Base-by-base conservation (phyloP, 169 alveolate species). In the Besnoitia besnoiti region DNA sequence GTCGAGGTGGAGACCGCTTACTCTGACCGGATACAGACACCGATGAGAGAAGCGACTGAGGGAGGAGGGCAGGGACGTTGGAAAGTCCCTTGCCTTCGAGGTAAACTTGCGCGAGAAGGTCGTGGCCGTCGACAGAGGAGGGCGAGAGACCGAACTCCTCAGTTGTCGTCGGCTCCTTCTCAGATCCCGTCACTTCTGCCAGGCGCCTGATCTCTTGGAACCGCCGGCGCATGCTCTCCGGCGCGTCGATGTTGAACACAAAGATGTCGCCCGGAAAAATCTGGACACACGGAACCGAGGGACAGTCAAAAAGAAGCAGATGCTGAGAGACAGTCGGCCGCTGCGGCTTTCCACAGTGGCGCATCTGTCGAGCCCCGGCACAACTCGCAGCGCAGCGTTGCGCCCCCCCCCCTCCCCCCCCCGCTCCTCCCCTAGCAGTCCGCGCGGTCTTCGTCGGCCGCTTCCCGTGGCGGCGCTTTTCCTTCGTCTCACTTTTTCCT, bases 251-350 rank as follows among this genome's bases (percentile, higher is more conserved):
- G 80, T 35, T 67, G 80, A 67, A 67, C 80, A 67, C 80, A 24
- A 67, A 67, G 42, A 67, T 67, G 80, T 67, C 80, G 2, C 80
- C 80, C 80, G 80, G 80, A 42, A 33, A 67, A 35, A 67, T 35
- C 80, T 67, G 80, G 24, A 61, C 21, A 27, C 33, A 46, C 37
- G 90, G 47, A 10, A 50, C 90, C 33, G 47, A 19, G 62, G 62
- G 62, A 19, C 62, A 10, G 62, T 10, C 10, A 50, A 50, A 50
- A 19, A 50, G 30, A 50, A 19, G 19, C 62, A 50, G 30, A 50
- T 19, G 62, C 62, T 14, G 62, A 50, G 62, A 19, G 30, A 19
- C 62, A 50, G 62, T 50, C 19, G 62, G n/a, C n/a, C n/a, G n/a
- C n/a, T n/a, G n/a, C n/a, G n/a, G n/a, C n/a, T n/a, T n/a, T n/a